Evolutionary conservation across 768 basidiomycete genomes (phyloP), one percentile per base, ranked within the genome.

Genomic region (Pulveroboletus ravenelii): DNA sequence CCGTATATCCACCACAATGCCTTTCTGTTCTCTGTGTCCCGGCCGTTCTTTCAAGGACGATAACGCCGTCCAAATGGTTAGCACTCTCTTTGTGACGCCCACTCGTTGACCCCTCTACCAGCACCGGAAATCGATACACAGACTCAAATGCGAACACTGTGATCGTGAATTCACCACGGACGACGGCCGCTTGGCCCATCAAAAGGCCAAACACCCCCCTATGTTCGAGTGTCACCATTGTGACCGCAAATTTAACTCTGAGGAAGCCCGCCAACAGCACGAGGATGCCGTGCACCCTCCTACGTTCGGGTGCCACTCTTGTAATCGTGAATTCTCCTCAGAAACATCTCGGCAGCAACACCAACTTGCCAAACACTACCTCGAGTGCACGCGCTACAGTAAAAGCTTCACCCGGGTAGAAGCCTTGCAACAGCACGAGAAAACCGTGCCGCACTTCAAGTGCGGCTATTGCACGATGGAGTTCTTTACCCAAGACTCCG

Each of bases 131-230:
- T 44, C 53, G 1, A 63, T 45, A 13, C 61, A 65, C 23, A 1
- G 5, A 20, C 48, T 60, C 27, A 45, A 54, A 39, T 67, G 65
- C 18, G 7, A n/a, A 6, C 32, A 58, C 29, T 64, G 65, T 10
- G 36, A 54, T 13, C 45, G 47, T 5, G 20, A 38, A 2, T 60
- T 58, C 45, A 3, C 12, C 15, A 55, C 59, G 3, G 25, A 32
- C 10, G 13, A 38, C 1, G 55, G 50, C 0, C 53, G 52, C 12
- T 30, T 35, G 20, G 10, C 45, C 1, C 64, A 67, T 36, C 42
- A 59, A 18, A 7, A 10, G 1, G 40, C 48, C 6, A 47, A 55
- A 13, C 63, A 65, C 10, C 39, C 23, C 20, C 20, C 38, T 39
- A 39, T 5, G 20, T 40, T 40, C 10, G 39, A 40, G 14, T 40